Base-by-base conservation (phyloP, 108 stramenopile genomes). In the Conticribra guillardii region DNA sequence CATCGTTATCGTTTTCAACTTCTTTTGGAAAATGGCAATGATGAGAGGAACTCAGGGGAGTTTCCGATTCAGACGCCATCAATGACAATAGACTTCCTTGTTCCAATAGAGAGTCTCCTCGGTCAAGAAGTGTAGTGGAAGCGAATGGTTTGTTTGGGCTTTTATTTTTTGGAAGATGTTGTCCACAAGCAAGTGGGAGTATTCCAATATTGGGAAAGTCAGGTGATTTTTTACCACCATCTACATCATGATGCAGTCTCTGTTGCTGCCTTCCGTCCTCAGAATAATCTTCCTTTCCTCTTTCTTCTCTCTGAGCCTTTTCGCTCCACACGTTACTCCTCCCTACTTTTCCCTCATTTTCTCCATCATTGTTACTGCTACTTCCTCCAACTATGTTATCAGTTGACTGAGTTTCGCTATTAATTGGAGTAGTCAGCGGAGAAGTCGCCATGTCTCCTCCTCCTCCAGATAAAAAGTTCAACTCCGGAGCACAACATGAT, bases 41-140 rank as follows among this genome's bases (percentile, higher is more conserved):
- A 23, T 21, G 22, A 27, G 16, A 26, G 32, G 2, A 17, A 22
- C 3, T 5, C 24, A 49, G 63, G 0, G 16, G n/a, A 24, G 27
- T 51, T 34, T 54, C 56, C 7, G 27, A 56, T 1, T 65, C 64
- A 7, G 64, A 52, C 0, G 55, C 55, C 0, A 74, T 50, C 48
- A 74, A 65, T 22, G 73, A 74, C 15, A 74, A 21, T 0, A 74
- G 4, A 61, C 70, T 60, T 0, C 46, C 55, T 29, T 54, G 49
- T 21, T 60, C 34, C 21, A 66, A 0, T 4, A 74, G 14, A 0
- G 73, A 74, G 19, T 65, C 64, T 52, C 57, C 64, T 14, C 73
- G 30, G 28, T 56, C 49, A 19, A 74, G 29, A 0, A 74, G 49
- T 16, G 73, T 62, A 51, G 52, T 64, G 0, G 73, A 74, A 27